These are phyloP conservation scores for Penicillium sp. DNA, from an alignment of 2,329 filamentous ascomycete genomes.

Conservation along the genomic window DNA sequence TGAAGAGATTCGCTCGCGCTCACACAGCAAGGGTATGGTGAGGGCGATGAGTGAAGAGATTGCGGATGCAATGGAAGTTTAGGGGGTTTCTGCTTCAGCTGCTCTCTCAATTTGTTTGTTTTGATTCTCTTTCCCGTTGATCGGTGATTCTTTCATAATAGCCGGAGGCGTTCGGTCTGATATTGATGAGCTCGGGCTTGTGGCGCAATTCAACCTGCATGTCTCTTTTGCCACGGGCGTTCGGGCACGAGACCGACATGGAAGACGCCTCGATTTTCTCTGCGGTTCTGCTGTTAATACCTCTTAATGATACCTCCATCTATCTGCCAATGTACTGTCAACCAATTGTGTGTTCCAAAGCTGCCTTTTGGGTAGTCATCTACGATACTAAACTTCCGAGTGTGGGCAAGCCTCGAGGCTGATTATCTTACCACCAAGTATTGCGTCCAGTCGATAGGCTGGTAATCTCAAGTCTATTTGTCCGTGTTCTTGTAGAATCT, in stretches of 20 bases:
- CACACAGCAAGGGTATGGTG: slow-evolving; percentile 45
- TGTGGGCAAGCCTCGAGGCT: background rate
- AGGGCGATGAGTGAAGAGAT: slow-evolving; percentile 55
- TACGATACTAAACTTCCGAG: too few species aligned
- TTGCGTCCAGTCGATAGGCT: background rate
- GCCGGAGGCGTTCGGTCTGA: slow-evolving; percentile 18
- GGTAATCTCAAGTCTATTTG: background rate
- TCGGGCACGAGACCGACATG: slow-evolving; percentile 13
- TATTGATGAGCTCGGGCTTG: slow-evolving; percentile 9
- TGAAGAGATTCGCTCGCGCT: slow-evolving; percentile 41
- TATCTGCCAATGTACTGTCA: background rate
- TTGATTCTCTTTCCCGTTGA: slow-evolving; percentile 17
- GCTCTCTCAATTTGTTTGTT: slow-evolving; percentile 13
- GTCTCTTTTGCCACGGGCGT: slow-evolving; percentile 13
- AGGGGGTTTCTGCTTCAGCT: slow-evolving; percentile 14
- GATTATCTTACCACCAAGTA: background rate
- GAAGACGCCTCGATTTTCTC: slow-evolving; percentile 4
- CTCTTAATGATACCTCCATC: slow-evolving; percentile 13
- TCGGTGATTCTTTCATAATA: slow-evolving; percentile 17
- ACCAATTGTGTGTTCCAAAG: background rate
- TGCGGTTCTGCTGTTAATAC: slow-evolving; percentile 14
- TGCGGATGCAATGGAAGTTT: slow-evolving; percentile 54
- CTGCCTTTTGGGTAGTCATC: background rate
- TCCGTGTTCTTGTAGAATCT: background rate
- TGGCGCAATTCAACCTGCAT: slow-evolving; percentile 28